Conservation (phyloP, 345 rosid genomes). For the Moricandia arvensis region DNA sequence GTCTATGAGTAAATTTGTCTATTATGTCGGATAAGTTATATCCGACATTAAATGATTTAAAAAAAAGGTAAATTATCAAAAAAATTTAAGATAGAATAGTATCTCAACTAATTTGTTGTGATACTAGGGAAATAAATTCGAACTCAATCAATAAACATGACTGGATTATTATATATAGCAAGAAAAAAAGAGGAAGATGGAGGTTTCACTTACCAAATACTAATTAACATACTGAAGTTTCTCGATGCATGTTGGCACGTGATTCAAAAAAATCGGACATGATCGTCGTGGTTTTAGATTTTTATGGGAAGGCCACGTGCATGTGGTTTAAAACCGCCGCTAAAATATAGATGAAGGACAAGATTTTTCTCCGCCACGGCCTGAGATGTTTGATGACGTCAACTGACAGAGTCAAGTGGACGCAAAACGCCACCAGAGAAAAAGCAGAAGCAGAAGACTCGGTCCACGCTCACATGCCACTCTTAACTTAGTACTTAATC, state of each 20-base stretch:
- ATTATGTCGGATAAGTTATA: background rate
- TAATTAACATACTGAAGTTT: background rate
- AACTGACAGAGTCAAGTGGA: slow-evolving; percentile 30
- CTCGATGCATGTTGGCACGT: slow-evolving; percentile 20
- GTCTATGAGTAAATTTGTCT: background rate
- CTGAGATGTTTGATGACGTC: slow-evolving; percentile 27
- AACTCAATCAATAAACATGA: background rate
- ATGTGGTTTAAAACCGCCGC: slow-evolving; percentile 21
- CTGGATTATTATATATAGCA: background rate
- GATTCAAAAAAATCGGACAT: background rate
- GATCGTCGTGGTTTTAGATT: slow-evolving; percentile 21
- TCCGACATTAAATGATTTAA: too few species aligned
- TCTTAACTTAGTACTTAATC: background rate
- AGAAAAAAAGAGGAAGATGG: background rate
- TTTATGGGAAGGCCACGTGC: slow-evolving; percentile 25
- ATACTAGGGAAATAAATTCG: background rate
- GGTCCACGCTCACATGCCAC: slow-evolving; percentile 14
- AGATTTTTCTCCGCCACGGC: slow-evolving; percentile 1
- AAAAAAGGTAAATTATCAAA: background rate
- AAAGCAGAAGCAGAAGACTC: slow-evolving; percentile 31
- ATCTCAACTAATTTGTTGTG: background rate
- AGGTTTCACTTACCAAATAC: background rate
- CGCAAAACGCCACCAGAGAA: slow-evolving; percentile 34
- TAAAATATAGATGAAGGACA: slow-evolving; percentile 14
- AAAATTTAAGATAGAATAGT: background rate